phyloP scores from a whole-genome alignment of 768 basidiomycete genomes.

The Tricholoma sp. region DNA sequence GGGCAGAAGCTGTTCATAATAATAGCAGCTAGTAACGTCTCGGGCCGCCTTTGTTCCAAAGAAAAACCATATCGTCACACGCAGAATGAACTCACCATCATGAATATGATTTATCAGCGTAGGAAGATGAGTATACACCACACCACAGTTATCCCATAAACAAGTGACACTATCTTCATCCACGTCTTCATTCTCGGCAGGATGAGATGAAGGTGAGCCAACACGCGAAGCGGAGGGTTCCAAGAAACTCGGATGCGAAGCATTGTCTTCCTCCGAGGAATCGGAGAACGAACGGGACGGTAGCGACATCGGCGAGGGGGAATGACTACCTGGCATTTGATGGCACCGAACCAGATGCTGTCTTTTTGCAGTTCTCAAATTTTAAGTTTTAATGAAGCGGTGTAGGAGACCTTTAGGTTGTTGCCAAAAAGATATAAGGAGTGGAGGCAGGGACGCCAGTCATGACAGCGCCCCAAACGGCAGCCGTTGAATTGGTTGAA shows the following conservation, averaged over 20 bases:
- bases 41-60: not conserved
- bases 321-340: constrained; percentile 16
- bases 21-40: not conserved
- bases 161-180: constrained; percentile 65
- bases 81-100: constrained; percentile 45
- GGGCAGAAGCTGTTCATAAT: no score
- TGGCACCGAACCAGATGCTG: not conserved
- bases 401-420: not conserved
- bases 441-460: not conserved
- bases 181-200: constrained; percentile 5
- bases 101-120: constrained; percentile 82
- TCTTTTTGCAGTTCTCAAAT: not conserved
- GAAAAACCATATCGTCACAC: not conserved
- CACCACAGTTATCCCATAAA: constrained; percentile 79
- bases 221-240: constrained; percentile 31
- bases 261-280: constrained; percentile 22
- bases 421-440: not conserved
- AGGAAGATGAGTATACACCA: constrained; percentile 66
- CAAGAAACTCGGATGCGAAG: constrained; percentile 14
- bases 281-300: constrained; percentile 36
- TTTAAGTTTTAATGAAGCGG: not conserved
- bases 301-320: constrained; percentile 26
- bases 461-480: not conserved
- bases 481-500: not conserved
- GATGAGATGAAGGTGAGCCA: constrained; percentile 30